Evolutionary conservation across 352 stramenopile genomes (phyloP).

Genomic region (Paralagenidium karlingii): DNA sequence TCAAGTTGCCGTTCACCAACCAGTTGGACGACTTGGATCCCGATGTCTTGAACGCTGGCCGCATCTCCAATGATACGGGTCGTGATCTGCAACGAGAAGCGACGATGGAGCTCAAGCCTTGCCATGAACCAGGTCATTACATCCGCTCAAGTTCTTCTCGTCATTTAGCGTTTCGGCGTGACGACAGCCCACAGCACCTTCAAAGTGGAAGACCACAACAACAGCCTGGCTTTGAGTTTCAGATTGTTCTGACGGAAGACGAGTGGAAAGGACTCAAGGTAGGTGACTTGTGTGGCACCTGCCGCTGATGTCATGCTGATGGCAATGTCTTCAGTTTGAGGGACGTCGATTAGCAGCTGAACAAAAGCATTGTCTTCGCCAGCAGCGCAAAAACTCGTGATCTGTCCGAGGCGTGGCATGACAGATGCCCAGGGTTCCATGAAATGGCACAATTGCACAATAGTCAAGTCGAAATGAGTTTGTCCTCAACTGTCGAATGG

Average conservation of each 20-base stretch:
- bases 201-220: too few species aligned
- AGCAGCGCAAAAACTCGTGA: constrained; percentile 34
- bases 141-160: constrained; percentile 20
- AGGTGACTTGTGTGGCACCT: neutral
- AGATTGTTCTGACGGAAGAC: constrained; percentile 43
- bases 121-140: constrained; percentile 35
- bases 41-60: too few species aligned
- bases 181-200: too few species aligned
- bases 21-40: constrained; percentile 15
- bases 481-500: too few species aligned
- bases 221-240: constrained; percentile 56
- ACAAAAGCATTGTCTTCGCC: constrained; percentile 30
- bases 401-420: too few species aligned
- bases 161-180: constrained; percentile 6
- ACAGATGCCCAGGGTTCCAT: too few species aligned
- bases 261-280: constrained; percentile 48
- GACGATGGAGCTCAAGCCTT: constrained; percentile 23
- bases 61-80: too few species aligned
- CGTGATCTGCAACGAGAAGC: too few species aligned
- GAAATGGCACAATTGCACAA: too few species aligned
- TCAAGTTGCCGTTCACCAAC: neutral
- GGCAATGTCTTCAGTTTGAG: constrained; percentile 19
- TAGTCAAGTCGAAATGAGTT: too few species aligned
- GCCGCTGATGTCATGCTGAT: neutral
- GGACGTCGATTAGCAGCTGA: constrained; percentile 34